Base-by-base conservation (phyloP, 345 rosid species). In the Heritiera littoralis region DNA sequence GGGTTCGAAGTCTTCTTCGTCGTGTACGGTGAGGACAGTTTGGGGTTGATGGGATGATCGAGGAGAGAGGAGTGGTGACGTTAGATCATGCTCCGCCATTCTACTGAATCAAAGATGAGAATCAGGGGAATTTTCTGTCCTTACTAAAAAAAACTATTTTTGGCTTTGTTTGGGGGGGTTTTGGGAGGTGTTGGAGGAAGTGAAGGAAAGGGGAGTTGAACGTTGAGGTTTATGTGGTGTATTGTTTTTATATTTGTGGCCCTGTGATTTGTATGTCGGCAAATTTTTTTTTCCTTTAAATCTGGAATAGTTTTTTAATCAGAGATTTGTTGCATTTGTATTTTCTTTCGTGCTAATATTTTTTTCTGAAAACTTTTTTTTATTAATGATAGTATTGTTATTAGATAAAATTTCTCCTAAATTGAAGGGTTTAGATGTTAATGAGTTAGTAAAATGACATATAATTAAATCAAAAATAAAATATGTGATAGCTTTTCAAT, bases 51-150 rank as follows among this genome's bases (percentile, higher is more conserved):
- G 86, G 80, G 91, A 82, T 8, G 84, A 67, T n/a, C 79, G 83
- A 32, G 73, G 80, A 1, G 83, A 63, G 82, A 93, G 90, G 74
- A 93, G 86, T 1, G 93, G 93, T 32, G 91, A 86, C 43, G 86
- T 58, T 77, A 93, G 84, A 74, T 87, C 89, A 46, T 79, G 79
- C 81, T 83, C 88, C 69, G 87, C 88, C 98, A 95, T 95, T 60
- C 78, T n/a, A 66, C 10, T 30, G 51, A 54, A 75, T 10, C 45
- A 40, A 66, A 9, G 23, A 45, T 6, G 58, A 60, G 14, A 20
- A 75, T 23, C 52, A 17, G 70, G 3, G 40, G 23, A 45, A 15
- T 10, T 55, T 8, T 17, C 18, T 35, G 3, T 12, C 18, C n/a
- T 48, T 38, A 0, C 0, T 1, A 63, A 30, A 63, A 56, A 17